These are phyloP conservation scores for Peltaster fructicola DNA, from an alignment of 2,329 filamentous ascomycete genomes.

Conservation along the genomic window DNA sequence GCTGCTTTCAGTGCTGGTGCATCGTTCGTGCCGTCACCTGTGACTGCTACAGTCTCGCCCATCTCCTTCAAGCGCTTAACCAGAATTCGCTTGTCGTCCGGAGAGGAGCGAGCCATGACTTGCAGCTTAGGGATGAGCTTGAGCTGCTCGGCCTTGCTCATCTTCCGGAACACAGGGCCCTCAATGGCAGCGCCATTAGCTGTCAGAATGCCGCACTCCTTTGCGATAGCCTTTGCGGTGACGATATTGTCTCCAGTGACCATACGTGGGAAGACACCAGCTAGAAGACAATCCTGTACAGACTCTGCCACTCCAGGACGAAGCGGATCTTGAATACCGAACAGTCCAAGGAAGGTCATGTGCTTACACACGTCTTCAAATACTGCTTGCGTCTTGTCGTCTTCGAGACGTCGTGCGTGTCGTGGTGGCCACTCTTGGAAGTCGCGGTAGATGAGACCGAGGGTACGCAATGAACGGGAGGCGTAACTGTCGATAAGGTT, in stretches of 20 bases:
- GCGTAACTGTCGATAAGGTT: slow-evolving; percentile 62
- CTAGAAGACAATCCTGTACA: slow-evolving; percentile 47
- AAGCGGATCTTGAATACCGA: slow-evolving; percentile 60
- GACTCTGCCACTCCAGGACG: slow-evolving; percentile 49
- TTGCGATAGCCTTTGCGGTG: slow-evolving; percentile 56
- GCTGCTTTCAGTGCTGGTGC: slow-evolving; percentile 48
- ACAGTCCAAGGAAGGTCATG: slow-evolving; percentile 56
- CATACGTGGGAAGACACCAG: slow-evolving; percentile 57
- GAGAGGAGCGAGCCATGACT: slow-evolving; percentile 50
- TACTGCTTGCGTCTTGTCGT: slow-evolving; percentile 43
- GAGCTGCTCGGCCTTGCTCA: slow-evolving; percentile 29
- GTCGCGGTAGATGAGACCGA: slow-evolving; percentile 68
- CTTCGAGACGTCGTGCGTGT: slow-evolving; percentile 38
- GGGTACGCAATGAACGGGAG: slow-evolving; percentile 62
- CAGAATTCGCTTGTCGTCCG: slow-evolving; percentile 50
- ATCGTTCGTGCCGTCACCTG: slow-evolving; percentile 50
- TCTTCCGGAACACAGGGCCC: slow-evolving; percentile 27
- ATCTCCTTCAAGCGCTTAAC: slow-evolving; percentile 47
- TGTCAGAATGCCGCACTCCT: slow-evolving; percentile 49
- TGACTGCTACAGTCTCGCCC: slow-evolving; percentile 49
- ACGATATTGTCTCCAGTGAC: slow-evolving; percentile 56
- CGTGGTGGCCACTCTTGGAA: slow-evolving; percentile 69
- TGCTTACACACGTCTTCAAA: slow-evolving; percentile 53
- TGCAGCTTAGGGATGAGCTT: slow-evolving; percentile 44
- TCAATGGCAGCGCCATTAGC: slow-evolving; percentile 26